Percentiles rank a stretch among this genome's conserved stretches.
phyloP scores from a whole-genome alignment of 129 eudicot genomes.

The Sambucus nigra region DNA sequence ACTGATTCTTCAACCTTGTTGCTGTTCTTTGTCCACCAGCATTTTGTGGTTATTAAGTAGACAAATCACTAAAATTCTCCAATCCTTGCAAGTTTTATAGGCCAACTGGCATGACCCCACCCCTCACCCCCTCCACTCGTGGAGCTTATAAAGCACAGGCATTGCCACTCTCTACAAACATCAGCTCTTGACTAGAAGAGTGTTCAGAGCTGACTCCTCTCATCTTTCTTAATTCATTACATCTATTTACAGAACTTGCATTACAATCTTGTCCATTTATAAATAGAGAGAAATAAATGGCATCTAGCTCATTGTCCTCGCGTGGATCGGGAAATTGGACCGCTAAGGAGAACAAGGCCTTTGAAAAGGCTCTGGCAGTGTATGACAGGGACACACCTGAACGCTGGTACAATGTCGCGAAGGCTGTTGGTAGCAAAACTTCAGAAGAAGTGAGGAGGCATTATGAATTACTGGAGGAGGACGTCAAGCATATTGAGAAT shows the following conservation, averaged over 20 bases:
- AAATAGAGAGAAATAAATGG: neutral
- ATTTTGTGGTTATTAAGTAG: slow-evolving; percentile 25
- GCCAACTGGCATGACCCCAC: slow-evolving; percentile 35
- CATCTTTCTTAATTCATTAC: neutral
- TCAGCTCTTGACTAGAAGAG: slow-evolving; percentile 17
- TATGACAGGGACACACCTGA: slow-evolving; percentile 68
- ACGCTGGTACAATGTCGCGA: slow-evolving; percentile 76
- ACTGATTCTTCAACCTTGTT: slow-evolving; percentile 14
- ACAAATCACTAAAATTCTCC: slow-evolving; percentile 24
- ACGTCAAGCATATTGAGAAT: slow-evolving; percentile 49
- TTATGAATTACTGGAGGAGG: slow-evolving; percentile 54
- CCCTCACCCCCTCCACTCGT: slow-evolving; percentile 16
- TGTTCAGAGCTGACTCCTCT: slow-evolving; percentile 13
- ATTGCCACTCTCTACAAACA: slow-evolving; percentile 23
- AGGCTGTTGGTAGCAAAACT: slow-evolving; percentile 54
- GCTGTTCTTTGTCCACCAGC: slow-evolving; percentile 9
- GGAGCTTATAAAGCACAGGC: slow-evolving; percentile 45
- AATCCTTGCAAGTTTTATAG: slow-evolving; percentile 14
- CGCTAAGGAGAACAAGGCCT: slow-evolving; percentile 62
- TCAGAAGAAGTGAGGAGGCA: slow-evolving; percentile 67
- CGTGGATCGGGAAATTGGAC: slow-evolving; percentile 54
- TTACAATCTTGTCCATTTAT: neutral
- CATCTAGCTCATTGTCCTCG: slow-evolving; percentile 28
- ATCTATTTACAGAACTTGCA: neutral
- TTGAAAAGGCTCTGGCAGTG: slow-evolving; percentile 66